Conservation (phyloP, 2,329 filamentous ascomycete species). For the Colletotrichum eleusines region DNA sequence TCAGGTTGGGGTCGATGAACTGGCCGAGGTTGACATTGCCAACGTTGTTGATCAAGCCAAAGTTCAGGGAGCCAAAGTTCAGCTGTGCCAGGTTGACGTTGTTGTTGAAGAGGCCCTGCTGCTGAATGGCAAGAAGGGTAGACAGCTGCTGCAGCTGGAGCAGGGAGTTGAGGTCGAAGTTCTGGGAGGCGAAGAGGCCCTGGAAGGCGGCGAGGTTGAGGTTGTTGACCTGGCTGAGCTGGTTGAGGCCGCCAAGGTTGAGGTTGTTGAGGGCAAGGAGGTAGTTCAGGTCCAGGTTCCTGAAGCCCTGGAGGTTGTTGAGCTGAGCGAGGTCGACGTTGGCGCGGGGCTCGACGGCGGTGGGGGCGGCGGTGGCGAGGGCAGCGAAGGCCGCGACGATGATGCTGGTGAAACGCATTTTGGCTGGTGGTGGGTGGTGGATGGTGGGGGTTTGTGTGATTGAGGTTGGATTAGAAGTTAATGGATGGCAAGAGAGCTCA, state of each 20-base stretch:
- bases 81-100: constrained; percentile 47
- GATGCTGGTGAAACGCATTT: constrained; percentile 63
- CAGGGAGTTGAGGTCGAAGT: constrained; percentile 56
- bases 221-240: constrained; percentile 49
- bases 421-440: constrained; percentile 49
- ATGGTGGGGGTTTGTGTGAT: constrained; percentile 43
- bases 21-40: constrained; percentile 47
- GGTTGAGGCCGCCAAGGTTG: constrained; percentile 57
- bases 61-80: constrained; percentile 46
- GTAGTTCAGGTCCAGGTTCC: constrained; percentile 58
- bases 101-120: constrained; percentile 50
- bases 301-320: constrained; percentile 56
- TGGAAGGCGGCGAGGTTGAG: constrained; percentile 59
- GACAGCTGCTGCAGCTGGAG: constrained; percentile 58
- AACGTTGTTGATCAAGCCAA: constrained; percentile 48
- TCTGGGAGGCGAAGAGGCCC: constrained; percentile 54
- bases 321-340: constrained; percentile 56
- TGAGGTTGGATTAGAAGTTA: constrained; percentile 38
- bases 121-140: constrained; percentile 52
- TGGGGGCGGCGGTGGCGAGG: constrained; percentile 56
- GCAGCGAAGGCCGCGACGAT: constrained; percentile 56
- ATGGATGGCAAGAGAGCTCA: constrained; percentile 56
- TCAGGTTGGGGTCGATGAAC: constrained; percentile 47
- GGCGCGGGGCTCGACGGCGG: constrained; percentile 58
- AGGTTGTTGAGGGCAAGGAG: constrained; percentile 61